phyloP scores from a whole-genome alignment of 192 early-diverging fungal species.

The Coemansia sp. region DNA sequence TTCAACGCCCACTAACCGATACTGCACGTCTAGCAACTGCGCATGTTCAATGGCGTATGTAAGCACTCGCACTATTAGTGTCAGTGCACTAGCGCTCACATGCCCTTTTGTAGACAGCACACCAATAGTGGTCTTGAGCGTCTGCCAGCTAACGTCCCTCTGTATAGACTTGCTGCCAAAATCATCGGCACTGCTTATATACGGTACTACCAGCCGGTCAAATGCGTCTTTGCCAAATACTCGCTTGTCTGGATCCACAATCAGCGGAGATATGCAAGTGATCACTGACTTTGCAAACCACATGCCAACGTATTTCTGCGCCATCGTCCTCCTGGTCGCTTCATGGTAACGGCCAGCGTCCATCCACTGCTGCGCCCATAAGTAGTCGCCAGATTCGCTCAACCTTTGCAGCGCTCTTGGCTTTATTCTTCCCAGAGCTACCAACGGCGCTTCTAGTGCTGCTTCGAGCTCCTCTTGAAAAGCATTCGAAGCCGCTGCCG shows the following conservation, averaged over 20 bases:
- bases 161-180: not conserved
- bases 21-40: not conserved
- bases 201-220: constrained; percentile 3
- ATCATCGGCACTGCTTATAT: not conserved
- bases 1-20: not conserved
- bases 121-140: not conserved
- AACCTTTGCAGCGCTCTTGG: not conserved
- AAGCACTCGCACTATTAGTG: not conserved
- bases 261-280: not conserved
- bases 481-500: not conserved
- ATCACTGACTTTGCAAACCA: constrained; percentile 36
- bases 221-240: not conserved
- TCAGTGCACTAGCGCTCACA: not conserved
- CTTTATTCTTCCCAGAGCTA: constrained; percentile 11
- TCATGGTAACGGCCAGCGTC: not conserved
- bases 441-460: constrained; percentile 21
- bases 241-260: not conserved
- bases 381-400: not conserved
- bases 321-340: not conserved
- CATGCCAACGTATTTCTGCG: constrained; percentile 13
- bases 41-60: not conserved
- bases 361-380: constrained; percentile 26
- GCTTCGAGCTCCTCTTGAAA: constrained; percentile 7
- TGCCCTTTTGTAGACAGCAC: constrained; percentile 1
- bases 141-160: not conserved